Percentiles rank a stretch among this genome's conserved stretches.
Evolutionary conservation across 805 yeast species (phyloP).

Genomic region (Lachancea meyersii): DNA sequence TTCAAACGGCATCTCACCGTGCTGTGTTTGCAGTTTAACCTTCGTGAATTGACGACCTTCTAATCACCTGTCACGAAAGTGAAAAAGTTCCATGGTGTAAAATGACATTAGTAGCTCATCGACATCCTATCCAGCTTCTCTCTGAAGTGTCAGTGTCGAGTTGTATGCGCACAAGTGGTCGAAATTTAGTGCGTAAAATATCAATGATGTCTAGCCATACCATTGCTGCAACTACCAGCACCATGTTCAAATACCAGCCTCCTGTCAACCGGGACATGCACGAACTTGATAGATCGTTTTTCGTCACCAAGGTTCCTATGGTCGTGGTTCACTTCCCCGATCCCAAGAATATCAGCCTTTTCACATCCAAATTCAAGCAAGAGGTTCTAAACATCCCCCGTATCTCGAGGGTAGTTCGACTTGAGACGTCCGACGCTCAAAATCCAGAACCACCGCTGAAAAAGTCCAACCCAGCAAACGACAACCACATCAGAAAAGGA

Average conservation of each 20-base stretch:
- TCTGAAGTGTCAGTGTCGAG: neutral
- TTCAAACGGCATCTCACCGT: no score
- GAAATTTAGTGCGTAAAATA: neutral
- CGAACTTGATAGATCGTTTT: conserved; percentile 59
- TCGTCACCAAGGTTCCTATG: conserved; percentile 49
- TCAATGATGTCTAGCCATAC: conserved; percentile 1
- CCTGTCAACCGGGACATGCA: conserved; percentile 65
- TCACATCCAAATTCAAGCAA: conserved; percentile 50
- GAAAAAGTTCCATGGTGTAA: no score
- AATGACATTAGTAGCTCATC: no score
- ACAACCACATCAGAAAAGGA: conserved; percentile 31
- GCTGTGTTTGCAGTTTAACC: no score
- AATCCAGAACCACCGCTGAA: conserved; percentile 9
- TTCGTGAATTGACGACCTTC: no score
- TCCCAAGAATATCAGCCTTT: conserved; percentile 52
- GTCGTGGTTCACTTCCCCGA: conserved; percentile 67
- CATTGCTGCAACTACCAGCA: neutral
- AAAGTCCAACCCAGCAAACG: conserved; percentile 20
- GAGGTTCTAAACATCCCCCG: conserved; percentile 70
- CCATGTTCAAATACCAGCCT: conserved; percentile 38
- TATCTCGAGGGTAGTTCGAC: conserved; percentile 58
- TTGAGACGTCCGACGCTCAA: conserved; percentile 21
- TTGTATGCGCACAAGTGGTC: conserved; percentile 2
- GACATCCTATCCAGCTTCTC: neutral
- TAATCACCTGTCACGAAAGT: no score